Evolutionary conservation across 495 filamentous ascomycete genomes (phyloP), one percentile per base, ranked within the genome.

Genomic region (Penicillium atrosanguineum): DNA sequence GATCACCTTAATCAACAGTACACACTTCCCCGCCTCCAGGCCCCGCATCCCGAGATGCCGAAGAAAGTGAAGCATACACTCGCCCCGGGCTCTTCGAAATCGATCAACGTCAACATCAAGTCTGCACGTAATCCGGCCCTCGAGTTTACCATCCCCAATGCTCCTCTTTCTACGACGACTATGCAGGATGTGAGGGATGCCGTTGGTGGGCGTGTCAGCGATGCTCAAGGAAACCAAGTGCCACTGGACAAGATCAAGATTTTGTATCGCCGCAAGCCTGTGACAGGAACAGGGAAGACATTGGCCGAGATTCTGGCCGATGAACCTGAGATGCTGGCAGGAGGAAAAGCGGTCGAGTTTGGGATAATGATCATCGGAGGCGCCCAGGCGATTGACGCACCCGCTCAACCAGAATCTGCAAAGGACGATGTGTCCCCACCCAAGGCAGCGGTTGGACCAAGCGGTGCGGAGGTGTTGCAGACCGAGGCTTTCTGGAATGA

Each of bases 401-500:
- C 50, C 0, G 34, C 60, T 59, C 61, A 26, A 69, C 62, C 52
- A 61, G 64, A 60, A 68, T 50, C 55, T 58, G 71, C 60, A 37
- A 64, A 67, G 40, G 60, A 67, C 18, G 55, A 63, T 46, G 74
- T 59, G 44, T 65, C 60, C 54, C 49, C 64, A 25, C 62, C 69
- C n/a, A 72, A 74, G 52, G 68, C 76, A 15, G 81, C 78, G 25
- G 76, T 81, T 49, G 84, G 79, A 14, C 69, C 75, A 23, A 82
- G 79, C 57, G 84, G 83, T 19, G 69, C 59, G 44, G 80, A 78
- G 20, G 78, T 87, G 37, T 60, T 97, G 55, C 62, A 77, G 53
- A 86, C 82, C 21, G 84, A 87, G 29, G 83, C 80, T 55, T 98
- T 98, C 70, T 98, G 94, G 94, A 70, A 72, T 31, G 94, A 97